A percentile compares a stretch with the other conserved stretches of the same genome.
phyloP scores from a whole-genome alignment of 257 asterid species.

The Ilex aquifolium region DNA sequence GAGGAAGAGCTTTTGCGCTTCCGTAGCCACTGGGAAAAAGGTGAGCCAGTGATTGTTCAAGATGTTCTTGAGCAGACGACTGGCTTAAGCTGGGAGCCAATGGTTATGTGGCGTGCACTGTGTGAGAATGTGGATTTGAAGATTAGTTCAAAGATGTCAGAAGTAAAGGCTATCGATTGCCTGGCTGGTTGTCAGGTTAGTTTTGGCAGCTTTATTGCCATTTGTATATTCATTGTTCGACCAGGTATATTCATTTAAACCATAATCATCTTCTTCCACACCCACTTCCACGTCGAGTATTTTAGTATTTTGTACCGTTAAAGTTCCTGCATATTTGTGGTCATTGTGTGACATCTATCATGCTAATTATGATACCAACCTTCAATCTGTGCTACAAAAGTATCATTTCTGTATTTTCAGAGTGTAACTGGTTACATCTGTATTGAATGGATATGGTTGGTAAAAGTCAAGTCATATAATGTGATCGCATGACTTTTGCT shows the following conservation, averaged over 20 bases:
- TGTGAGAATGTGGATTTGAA: slow-evolving; percentile 40
- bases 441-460: too few relatives aligned
- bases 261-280: too few relatives aligned
- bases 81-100: slow-evolving; percentile 95
- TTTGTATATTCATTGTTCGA: slow-evolving; percentile 1
- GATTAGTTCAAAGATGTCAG: slow-evolving; percentile 43
- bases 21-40: slow-evolving; percentile 78
- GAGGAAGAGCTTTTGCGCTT: slow-evolving; percentile 53
- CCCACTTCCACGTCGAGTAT: too few relatives aligned
- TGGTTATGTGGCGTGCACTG: slow-evolving; percentile 96
- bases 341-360: too few relatives aligned
- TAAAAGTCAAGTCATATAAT: too few relatives aligned
- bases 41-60: slow-evolving; percentile 80
- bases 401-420: too few relatives aligned
- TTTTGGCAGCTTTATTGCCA: slow-evolving; percentile 8
- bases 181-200: slow-evolving; percentile 84
- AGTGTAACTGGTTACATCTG: neutral
- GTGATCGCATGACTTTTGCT: neutral
- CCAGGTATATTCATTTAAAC: neutral
- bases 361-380: neutral
- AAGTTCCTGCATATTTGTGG: too few relatives aligned
- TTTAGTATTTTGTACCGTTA: too few relatives aligned
- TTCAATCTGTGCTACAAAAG: neutral
- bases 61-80: slow-evolving; percentile 64
- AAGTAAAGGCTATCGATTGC: slow-evolving; percentile 85